Evolutionary conservation across 2,329 filamentous ascomycete genomes (phyloP), one percentile per base, ranked within the genome.

Genomic region (Trichoderma citrinoviride): DNA sequence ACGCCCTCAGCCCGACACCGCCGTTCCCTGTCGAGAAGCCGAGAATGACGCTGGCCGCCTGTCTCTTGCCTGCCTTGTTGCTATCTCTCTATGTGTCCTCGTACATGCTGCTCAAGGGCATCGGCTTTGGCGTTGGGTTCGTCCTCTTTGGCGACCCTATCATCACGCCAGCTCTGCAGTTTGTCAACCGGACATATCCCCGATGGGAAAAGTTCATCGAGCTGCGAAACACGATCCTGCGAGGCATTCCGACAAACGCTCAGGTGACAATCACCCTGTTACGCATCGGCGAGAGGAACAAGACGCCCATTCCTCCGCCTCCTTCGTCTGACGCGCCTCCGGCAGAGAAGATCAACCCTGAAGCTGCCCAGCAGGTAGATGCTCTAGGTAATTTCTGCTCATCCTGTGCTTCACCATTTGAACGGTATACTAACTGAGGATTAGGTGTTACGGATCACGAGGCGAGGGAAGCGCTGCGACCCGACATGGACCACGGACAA

Each of bases 241-340:
- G 90, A 72, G 91, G 91, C 2, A 88, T 95, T 0, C 92, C 92
- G 0, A 96, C 92, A 1, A 95, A 96, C 73, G 91, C 91, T 3
- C 92, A 96, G 72, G 84, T 96, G 19, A 88, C 91, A 0, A 79
- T 96, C 29, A 96, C 92, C 0, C 82, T 96, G 1, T 85, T 96
- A 12, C 89, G 92, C 5, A 87, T 94, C 33, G 92, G 91, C 46
- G 92, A 96, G 76, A 86, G 85, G 12, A 93, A 93, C 77, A 90
- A 90, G 69, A 88, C 90, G 0, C 92, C 92, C 0, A 77, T 96
- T 0, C 91, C 91, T 0, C 87, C 85, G 0, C 82, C 83, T 0
- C 81, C 81, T 0, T 68, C 71, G 0, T 73, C 75, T 3, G 71
- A 73, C 21, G 70, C 72, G 0, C 73, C 77, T 0, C 79, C 81